Percentiles rank a stretch among this genome's conserved stretches.
phyloP scores from a whole-genome alignment of 306 rosid species.

The Prunus mira region DNA sequence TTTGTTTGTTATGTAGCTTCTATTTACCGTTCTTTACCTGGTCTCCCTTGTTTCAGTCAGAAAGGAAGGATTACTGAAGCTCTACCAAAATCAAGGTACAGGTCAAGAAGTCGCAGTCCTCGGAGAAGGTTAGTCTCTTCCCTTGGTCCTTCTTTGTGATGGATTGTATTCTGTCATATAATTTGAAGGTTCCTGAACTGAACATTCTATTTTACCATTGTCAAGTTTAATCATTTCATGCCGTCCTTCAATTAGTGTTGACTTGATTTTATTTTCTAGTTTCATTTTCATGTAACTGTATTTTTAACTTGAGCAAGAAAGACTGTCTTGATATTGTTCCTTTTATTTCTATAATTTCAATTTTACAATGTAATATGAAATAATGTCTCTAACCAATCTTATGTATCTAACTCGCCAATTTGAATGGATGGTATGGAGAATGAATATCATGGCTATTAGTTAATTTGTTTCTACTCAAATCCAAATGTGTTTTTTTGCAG shows the following conservation, averaged over 20 bases:
- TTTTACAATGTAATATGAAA: too few relatives aligned
- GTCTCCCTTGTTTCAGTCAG: slow-evolving; percentile 39
- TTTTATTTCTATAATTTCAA: too few relatives aligned
- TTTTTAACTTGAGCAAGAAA: neutral
- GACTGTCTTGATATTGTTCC: too few relatives aligned
- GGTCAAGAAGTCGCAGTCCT: slow-evolving; percentile 88
- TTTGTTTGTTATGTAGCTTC: neutral
- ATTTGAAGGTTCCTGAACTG: neutral
- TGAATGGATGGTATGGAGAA: neutral
- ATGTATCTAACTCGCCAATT: neutral
- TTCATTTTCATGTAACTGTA: neutral
- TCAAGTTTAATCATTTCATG: neutral
- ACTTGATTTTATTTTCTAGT: neutral
- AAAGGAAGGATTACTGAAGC: slow-evolving; percentile 77
- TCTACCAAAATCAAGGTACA: slow-evolving; percentile 41
- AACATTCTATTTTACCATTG: neutral
- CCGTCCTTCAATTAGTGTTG: neutral
- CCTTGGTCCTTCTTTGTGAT: neutral
- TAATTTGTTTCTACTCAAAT: neutral
- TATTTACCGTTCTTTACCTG: neutral
- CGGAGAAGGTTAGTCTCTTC: slow-evolving; percentile 43
- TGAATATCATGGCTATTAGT: neutral
- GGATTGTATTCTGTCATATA: neutral
- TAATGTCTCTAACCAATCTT: too few relatives aligned
- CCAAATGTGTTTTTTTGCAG: neutral